Evolutionary conservation across 192 early-diverging fungal genomes (phyloP).

Genomic region (Backusella liffmaniae): DNA sequence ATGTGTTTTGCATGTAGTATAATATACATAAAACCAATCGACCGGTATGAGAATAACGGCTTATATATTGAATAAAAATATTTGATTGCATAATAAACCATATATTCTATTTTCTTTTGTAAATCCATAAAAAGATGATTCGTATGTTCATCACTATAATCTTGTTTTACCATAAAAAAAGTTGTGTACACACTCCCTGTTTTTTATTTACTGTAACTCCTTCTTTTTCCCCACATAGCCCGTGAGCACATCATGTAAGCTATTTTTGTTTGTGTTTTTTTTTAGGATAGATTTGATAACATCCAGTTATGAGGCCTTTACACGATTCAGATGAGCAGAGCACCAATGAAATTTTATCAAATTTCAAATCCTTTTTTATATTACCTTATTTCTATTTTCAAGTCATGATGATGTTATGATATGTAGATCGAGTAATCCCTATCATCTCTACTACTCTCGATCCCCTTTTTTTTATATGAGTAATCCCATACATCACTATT

Average conservation of each 20-base stretch:
- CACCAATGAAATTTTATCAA: neutral
- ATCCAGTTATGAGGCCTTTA: neutral
- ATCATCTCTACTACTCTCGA: neutral
- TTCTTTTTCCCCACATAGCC: conserved; percentile 1
- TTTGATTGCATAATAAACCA: neutral
- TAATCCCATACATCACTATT: neutral
- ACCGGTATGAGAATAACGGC: neutral
- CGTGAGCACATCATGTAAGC: neutral
- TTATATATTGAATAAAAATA: neutral
- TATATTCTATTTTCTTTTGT: neutral
- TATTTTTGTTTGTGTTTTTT: neutral
- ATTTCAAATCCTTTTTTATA: neutral
- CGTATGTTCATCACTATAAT: neutral
- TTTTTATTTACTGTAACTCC: neutral
- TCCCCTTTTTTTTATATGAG: neutral
- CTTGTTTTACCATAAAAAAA: neutral
- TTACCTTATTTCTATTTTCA: neutral
- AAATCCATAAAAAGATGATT: neutral
- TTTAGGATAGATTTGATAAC: neutral
- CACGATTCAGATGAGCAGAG: neutral
- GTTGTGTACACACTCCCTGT: neutral
- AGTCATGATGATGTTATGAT: neutral
- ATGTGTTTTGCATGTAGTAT: neutral
- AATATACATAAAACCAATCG: neutral
- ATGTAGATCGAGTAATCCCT: neutral